Percentiles rank a stretch among this genome's conserved stretches.
phyloP scores from a whole-genome alignment of 116 monocot species.

The Iris pallida region DNA sequence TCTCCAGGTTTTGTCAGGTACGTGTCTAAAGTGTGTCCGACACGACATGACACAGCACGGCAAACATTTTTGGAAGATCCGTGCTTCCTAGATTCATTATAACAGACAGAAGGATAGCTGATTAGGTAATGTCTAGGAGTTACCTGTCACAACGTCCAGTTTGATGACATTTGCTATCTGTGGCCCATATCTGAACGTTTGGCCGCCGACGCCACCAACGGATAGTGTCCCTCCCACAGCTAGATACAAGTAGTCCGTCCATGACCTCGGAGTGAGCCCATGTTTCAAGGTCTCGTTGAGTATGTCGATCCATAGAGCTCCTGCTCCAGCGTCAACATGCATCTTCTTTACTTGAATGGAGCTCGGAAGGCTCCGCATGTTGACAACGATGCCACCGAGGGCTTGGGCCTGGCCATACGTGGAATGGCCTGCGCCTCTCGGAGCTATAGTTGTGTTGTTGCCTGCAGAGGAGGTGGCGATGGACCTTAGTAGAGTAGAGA shows the following conservation, averaged over 20 bases:
- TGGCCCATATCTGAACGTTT: constrained; percentile 42
- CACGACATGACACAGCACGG: no score
- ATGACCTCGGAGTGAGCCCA: constrained; percentile 35
- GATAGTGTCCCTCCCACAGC: constrained; percentile 52
- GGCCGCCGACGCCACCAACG: constrained; percentile 41
- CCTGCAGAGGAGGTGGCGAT: constrained; percentile 9
- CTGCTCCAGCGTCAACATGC: constrained; percentile 37
- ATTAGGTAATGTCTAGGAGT: no score
- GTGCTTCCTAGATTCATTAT: no score
- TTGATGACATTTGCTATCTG: constrained; percentile 45
- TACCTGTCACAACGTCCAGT: constrained; percentile 45
- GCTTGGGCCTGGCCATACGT: constrained; percentile 37
- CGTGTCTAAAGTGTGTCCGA: no score
- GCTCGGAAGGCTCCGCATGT: constrained; percentile 16
- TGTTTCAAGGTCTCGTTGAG: constrained; percentile 40
- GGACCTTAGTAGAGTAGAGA: constrained; percentile 24
- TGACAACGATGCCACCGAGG: constrained; percentile 12
- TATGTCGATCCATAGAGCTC: constrained; percentile 42
- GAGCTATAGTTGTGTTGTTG: constrained; percentile 21
- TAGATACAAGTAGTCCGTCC: constrained; percentile 55
- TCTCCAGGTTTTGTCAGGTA: no score
- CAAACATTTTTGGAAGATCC: no score
- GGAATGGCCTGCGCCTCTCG: constrained; percentile 41
- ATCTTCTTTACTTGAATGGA: constrained; percentile 2
- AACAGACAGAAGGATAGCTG: no score